phyloP scores from a whole-genome alignment of 78 protist genomes.

The Corallochytrium limacisporum region DNA sequence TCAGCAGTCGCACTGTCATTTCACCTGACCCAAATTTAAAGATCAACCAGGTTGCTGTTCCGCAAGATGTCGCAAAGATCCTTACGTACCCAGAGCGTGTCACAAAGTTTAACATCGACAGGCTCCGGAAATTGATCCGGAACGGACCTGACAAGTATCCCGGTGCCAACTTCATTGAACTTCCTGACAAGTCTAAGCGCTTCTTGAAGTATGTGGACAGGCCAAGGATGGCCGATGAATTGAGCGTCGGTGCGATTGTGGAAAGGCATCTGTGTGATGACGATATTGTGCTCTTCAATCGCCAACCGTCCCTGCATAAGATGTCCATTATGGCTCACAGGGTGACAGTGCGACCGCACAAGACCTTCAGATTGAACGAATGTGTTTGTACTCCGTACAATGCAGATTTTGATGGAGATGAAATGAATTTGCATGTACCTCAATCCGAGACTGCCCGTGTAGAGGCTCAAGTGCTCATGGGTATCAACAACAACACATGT shows the following conservation, averaged over 20 bases:
- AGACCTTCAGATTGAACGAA: constrained; percentile 97
- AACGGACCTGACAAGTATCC: constrained; percentile 46
- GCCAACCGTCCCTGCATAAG: constrained; percentile 98
- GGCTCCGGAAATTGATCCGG: constrained; percentile 34
- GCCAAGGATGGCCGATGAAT: constrained; percentile 33
- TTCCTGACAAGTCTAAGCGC: background rate
- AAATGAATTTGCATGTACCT: constrained; percentile 88
- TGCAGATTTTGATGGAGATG: constrained; percentile 95
- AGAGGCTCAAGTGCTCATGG: constrained; percentile 80
- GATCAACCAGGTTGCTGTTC: constrained; percentile 75
- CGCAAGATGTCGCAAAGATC: constrained; percentile 64
- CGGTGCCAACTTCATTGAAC: background rate
- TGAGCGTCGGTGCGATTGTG: constrained; percentile 71
- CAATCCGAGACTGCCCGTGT: constrained; percentile 94
- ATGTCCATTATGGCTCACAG: constrained; percentile 90
- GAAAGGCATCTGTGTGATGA: constrained; percentile 91
- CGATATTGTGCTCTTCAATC: constrained; percentile 93
- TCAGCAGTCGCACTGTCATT: constrained; percentile 97
- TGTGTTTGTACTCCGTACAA: constrained; percentile 96
- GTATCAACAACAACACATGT: constrained; percentile 57
- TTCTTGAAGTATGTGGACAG: background rate
- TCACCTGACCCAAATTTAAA: constrained; percentile 97
- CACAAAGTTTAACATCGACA: constrained; percentile 36
- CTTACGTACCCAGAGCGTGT: constrained; percentile 95
- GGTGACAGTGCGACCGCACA: constrained; percentile 62